Conservation (phyloP, 306 rosid genomes). For the Notholithocarpus densiflorus region DNA sequence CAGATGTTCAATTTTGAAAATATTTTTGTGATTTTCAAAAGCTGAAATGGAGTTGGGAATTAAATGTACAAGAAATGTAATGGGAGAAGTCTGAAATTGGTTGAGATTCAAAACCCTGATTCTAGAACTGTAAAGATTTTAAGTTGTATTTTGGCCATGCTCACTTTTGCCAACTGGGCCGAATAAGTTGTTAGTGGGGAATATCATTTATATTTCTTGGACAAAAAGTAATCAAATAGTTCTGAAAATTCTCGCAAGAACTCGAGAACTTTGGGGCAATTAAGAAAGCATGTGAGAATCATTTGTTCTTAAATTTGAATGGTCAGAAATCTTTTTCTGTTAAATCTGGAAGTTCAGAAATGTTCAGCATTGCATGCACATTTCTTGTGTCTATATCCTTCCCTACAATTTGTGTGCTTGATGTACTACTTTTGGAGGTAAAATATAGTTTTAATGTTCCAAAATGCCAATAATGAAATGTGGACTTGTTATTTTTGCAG, state of each 20-base stretch:
- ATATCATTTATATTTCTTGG: neutral
- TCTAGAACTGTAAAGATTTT: neutral
- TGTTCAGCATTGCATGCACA: neutral
- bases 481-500: conserved; percentile 30
- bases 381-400: neutral
- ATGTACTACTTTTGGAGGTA: neutral
- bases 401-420: neutral
- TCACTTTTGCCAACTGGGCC: neutral
- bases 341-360: neutral
- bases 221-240: neutral
- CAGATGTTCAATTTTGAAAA: neutral
- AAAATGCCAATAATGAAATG: conserved; percentile 1
- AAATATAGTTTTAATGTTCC: neutral
- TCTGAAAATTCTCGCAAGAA: neutral
- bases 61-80: neutral
- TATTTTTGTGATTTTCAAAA: neutral
- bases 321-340: neutral
- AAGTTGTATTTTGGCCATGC: neutral
- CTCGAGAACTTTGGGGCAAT: neutral
- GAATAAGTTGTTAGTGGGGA: neutral
- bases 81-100: neutral
- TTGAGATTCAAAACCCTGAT: neutral
- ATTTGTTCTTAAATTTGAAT: neutral
- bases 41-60: neutral
- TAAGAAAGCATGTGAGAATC: neutral